phyloP scores from a whole-genome alignment of 208 protist genomes.

The Crithidia thermophila region DNA sequence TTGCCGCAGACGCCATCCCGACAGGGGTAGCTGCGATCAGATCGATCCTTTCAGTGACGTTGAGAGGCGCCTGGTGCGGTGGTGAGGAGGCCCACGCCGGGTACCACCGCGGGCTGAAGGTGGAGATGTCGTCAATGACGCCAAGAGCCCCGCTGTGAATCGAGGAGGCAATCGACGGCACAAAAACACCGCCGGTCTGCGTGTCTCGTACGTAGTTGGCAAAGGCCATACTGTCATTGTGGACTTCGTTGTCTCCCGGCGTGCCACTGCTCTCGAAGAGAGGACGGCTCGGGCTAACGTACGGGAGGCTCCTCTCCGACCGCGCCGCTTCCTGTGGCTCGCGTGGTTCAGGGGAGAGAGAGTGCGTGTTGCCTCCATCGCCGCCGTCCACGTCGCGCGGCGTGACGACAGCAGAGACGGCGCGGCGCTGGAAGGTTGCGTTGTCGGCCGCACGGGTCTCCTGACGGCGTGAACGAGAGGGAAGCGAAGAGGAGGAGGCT shows the following conservation, averaged over 20 bases:
- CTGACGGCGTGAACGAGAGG: neutral
- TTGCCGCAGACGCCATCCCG: neutral
- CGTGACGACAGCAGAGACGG: neutral
- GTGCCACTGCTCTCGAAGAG: neutral
- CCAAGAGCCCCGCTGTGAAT: slow-evolving; percentile 7
- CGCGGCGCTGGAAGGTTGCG: neutral
- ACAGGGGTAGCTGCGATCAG: neutral
- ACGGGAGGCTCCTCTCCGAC: neutral
- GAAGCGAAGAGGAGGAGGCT: too few relatives aligned
- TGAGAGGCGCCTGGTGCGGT: neutral
- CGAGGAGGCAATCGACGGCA: slow-evolving; percentile 10
- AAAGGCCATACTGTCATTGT: too few relatives aligned
- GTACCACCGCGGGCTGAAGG: slow-evolving; percentile 1
- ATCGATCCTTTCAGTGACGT: too few relatives aligned
- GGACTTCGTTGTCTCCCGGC: too few relatives aligned
- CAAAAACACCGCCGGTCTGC: neutral
- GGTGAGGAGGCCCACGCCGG: neutral
- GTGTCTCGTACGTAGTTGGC: too few relatives aligned
- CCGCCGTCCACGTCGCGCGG: neutral
- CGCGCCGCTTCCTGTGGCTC: neutral
- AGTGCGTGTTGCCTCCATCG: neutral
- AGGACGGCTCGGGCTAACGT: neutral
- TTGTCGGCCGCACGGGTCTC: neutral
- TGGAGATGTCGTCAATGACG: neutral
- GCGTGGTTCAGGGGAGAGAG: slow-evolving; percentile 8